A percentile compares a stretch with the other conserved stretches of the same genome.
These are phyloP conservation scores for Globisporangium rhizosaccharum DNA, from an alignment of 352 stramenopile species.

Conservation along the genomic window DNA sequence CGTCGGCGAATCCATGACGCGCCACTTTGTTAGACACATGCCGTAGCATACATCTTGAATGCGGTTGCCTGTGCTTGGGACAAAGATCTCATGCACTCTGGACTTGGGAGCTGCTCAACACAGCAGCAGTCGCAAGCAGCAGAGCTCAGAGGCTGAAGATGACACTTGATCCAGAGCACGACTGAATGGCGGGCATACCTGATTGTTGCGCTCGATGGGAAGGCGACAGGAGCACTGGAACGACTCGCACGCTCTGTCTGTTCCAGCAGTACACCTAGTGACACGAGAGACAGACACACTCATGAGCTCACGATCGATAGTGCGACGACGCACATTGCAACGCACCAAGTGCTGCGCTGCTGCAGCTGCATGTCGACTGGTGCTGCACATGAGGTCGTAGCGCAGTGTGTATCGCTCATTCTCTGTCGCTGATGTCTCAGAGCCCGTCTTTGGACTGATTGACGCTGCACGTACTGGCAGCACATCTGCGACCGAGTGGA, in stretches of 20 bases:
- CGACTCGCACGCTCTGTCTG: constrained; percentile 12
- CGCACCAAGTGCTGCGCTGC: constrained; percentile 25
- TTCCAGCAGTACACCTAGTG: constrained; percentile 43
- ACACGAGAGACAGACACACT: neutral
- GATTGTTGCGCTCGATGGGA: constrained; percentile 15
- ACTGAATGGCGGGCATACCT: neutral
- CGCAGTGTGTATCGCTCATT: neutral
- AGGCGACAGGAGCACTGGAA: constrained; percentile 17
- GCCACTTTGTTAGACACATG: constrained; percentile 27
- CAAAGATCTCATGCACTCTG: constrained; percentile 41
- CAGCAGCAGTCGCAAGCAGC: neutral
- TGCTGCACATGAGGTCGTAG: constrained; percentile 26
- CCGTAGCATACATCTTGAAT: constrained; percentile 19
- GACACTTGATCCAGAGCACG: neutral
- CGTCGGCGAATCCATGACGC: neutral
- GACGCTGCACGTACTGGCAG: neutral
- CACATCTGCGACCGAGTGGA: constrained; percentile 12
- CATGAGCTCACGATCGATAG: neutral
- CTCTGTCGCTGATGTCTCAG: neutral
- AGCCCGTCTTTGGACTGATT: neutral
- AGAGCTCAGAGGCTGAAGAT: neutral
- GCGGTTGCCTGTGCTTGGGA: constrained; percentile 8
- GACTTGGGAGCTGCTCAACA: constrained; percentile 17
- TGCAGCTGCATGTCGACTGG: constrained; percentile 2
- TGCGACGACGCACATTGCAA: neutral